Conservation (phyloP, 2,329 filamentous ascomycete species). For the Shiraia sp. region DNA sequence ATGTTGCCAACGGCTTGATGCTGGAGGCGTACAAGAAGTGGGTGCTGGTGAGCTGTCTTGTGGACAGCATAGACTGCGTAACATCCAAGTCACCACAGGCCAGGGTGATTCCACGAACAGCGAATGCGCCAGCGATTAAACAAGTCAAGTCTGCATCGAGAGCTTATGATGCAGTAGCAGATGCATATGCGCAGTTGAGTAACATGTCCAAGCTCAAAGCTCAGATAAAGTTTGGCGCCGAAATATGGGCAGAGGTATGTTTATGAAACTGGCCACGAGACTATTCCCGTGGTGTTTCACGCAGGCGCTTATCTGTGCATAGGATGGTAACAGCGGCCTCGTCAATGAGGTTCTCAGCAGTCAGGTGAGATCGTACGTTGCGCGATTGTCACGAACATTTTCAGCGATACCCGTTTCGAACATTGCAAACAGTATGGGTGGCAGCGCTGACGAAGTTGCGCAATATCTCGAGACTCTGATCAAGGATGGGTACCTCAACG, state of each 20-base stretch:
- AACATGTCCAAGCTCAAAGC: conserved; percentile 61
- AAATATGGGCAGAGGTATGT: conserved; percentile 63
- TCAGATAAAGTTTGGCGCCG: conserved; percentile 63
- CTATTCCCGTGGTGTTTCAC: conserved; percentile 9
- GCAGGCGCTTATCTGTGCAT: conserved; percentile 20
- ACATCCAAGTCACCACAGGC: conserved; percentile 39
- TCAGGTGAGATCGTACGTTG: conserved; percentile 76
- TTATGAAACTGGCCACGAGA: conserved; percentile 15
- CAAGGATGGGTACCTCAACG: conserved; percentile 54
- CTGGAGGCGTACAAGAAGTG: conserved; percentile 91
- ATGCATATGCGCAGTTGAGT: conserved; percentile 62
- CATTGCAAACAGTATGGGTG: conserved; percentile 56
- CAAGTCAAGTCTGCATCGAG: conserved; percentile 63
- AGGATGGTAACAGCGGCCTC: conserved; percentile 74
- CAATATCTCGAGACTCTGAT: conserved; percentile 60
- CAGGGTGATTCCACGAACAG: conserved; percentile 59
- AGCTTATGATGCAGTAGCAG: conserved; percentile 71
- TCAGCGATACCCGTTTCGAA: conserved; percentile 62
- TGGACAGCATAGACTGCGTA: conserved; percentile 60
- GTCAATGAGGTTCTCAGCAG: conserved; percentile 70
- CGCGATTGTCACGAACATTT: conserved; percentile 74
- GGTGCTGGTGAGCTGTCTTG: conserved; percentile 75
- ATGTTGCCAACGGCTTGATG: conserved; percentile 74
- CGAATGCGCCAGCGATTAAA: conserved; percentile 58
- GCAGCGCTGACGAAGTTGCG: conserved; percentile 55